A percentile compares a stretch with the other conserved stretches of the same genome.
phyloP scores from a whole-genome alignment of 495 filamentous ascomycete species.

The Penicillium daleae region DNA sequence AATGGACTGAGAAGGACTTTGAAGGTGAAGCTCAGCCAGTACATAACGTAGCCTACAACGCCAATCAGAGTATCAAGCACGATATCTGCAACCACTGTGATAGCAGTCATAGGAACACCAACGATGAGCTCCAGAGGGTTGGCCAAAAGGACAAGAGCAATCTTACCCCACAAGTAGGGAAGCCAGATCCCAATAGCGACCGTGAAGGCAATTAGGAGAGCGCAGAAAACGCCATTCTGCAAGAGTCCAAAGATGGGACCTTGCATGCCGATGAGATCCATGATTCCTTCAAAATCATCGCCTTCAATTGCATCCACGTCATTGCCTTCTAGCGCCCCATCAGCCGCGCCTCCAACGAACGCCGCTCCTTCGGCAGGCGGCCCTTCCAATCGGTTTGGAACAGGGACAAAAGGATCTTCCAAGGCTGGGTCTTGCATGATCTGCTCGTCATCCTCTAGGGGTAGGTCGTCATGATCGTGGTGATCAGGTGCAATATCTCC shows the following conservation, averaged over 20 bases:
- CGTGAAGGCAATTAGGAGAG: conserved; percentile 83
- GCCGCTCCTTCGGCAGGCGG: conserved; percentile 22
- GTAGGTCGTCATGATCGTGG: conserved; percentile 35
- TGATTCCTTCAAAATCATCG: conserved; percentile 96
- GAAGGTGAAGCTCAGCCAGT: conserved; percentile 51
- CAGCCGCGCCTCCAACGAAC: conserved; percentile 37
- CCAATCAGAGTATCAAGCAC: conserved; percentile 64
- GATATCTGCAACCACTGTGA: conserved; percentile 74
- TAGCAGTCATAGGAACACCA: conserved; percentile 68
- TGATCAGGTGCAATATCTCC: conserved; percentile 52
- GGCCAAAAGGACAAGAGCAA: conserved; percentile 75
- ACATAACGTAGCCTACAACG: conserved; percentile 58
- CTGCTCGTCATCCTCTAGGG: conserved; percentile 57
- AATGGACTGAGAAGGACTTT: conserved; percentile 52
- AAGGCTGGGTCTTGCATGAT: conserved; percentile 58
- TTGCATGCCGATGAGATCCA: conserved; percentile 96
- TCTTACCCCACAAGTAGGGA: conserved; percentile 87
- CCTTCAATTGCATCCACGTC: conserved; percentile 69
- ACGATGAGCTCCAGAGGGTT: conserved; percentile 72
- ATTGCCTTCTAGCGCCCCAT: conserved; percentile 51
- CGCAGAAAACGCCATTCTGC: conserved; percentile 93
- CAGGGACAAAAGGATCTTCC: conserved; percentile 67
- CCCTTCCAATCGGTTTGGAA: conserved; percentile 37
- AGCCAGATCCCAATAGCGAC: conserved; percentile 84
- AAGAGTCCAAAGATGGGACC: conserved; percentile 86